phyloP scores from a whole-genome alignment of 345 rosid genomes.

The Brassica carinata region DNA sequence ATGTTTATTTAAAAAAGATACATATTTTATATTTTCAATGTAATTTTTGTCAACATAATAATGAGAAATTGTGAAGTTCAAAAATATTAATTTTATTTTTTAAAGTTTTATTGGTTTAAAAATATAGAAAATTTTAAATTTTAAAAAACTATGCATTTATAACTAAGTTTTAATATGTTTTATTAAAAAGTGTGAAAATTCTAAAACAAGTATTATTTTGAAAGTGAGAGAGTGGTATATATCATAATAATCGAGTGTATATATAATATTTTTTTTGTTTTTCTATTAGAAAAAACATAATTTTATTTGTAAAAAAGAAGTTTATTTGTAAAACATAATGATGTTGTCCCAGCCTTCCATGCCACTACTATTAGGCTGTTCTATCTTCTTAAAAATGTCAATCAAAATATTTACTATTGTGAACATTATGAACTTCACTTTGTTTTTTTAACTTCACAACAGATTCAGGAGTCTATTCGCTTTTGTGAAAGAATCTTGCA shows the following conservation, averaged over 20 bases:
- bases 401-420: not conserved
- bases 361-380: not conserved
- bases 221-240: not conserved
- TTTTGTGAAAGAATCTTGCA: conserved; percentile 6
- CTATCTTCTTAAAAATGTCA: not conserved
- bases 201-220: too few species aligned
- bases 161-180: too few species aligned
- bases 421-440: too few species aligned
- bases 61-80: too few species aligned
- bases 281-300: not conserved
- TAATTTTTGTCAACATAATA: too few species aligned
- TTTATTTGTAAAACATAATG: not conserved
- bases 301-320: not conserved
- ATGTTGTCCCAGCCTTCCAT: not conserved
- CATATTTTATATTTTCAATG: too few species aligned
- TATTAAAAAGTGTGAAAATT: too few species aligned
- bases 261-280: not conserved
- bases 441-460: not conserved
- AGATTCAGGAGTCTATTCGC: not conserved
- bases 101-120: too few species aligned
- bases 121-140: too few species aligned
- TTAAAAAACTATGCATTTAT: too few species aligned
- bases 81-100: too few species aligned
- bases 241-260: not conserved
- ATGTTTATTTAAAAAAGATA: too few species aligned